A percentile compares a stretch with the other conserved stretches of the same genome.
These are phyloP conservation scores for Pterocarpus santalinus DNA, from an alignment of 306 rosid species.

Conservation along the genomic window DNA sequence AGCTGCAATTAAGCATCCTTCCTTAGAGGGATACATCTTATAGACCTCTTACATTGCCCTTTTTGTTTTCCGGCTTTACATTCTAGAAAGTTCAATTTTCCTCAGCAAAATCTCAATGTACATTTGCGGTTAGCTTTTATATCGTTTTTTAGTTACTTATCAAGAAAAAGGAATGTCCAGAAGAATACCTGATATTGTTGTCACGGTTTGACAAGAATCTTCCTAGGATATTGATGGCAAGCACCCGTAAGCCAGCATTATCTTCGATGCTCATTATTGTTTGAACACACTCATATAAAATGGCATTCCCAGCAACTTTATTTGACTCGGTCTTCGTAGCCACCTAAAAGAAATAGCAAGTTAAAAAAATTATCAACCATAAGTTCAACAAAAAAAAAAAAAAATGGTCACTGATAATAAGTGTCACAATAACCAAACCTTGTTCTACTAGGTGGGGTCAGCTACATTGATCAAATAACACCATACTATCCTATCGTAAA, in stretches of 20 bases:
- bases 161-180: slow-evolving; percentile 36
- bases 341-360: slow-evolving; percentile 67
- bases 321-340: slow-evolving; percentile 97
- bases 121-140: neutral
- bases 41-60: no score
- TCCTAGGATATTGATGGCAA: slow-evolving; percentile 95
- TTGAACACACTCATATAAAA: slow-evolving; percentile 93
- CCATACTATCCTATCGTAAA: neutral
- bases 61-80: no score
- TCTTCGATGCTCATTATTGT: slow-evolving; percentile 99
- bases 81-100: neutral
- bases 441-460: neutral
- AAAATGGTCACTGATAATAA: slow-evolving; percentile 31
- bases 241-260: slow-evolving; percentile 94
- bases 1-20: slow-evolving; percentile 28
- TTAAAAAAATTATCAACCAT: slow-evolving; percentile 36
- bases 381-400: slow-evolving; percentile 19
- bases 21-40: slow-evolving; percentile 32
- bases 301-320: slow-evolving; percentile 98
- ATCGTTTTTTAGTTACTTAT: slow-evolving; percentile 14
- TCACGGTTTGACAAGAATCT: slow-evolving; percentile 97
- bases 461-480: neutral
- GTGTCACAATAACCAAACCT: neutral
- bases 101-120: slow-evolving; percentile 24
- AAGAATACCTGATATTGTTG: slow-evolving; percentile 92